A percentile compares a stretch with the other conserved stretches of the same genome.
These are phyloP conservation scores for Raphidocelis subcapitata DNA, from an alignment of 139 green algal genomes.

Conservation along the genomic window DNA sequence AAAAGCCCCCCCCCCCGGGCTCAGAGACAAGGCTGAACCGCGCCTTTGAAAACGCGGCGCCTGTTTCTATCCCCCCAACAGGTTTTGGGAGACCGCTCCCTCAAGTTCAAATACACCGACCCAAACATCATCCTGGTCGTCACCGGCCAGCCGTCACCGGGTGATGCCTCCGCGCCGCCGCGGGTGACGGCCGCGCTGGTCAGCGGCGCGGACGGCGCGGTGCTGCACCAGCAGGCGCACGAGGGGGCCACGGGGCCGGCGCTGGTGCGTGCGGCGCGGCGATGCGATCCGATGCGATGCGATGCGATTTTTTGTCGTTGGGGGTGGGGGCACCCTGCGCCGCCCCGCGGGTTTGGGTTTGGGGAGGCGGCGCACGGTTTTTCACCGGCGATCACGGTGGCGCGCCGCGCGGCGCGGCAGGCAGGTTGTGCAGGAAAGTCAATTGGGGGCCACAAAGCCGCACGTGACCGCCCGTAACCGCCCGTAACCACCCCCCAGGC, in stretches of 20 bases:
- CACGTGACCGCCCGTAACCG: too few relatives aligned
- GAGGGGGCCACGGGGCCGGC: constrained; percentile 67
- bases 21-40: too few relatives aligned
- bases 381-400: too few relatives aligned
- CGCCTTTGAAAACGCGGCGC: too few relatives aligned
- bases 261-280: neutral
- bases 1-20: neutral
- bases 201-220: constrained; percentile 81
- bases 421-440: too few relatives aligned
- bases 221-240: constrained; percentile 77
- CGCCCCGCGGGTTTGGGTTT: too few relatives aligned
- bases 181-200: constrained; percentile 60
- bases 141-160: constrained; percentile 26
- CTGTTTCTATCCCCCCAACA: constrained; percentile 26
- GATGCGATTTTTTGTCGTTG: too few relatives aligned
- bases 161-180: neutral
- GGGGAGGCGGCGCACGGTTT: too few relatives aligned
- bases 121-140: constrained; percentile 90
- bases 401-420: too few relatives aligned
- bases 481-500: constrained; percentile 37
- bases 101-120: constrained; percentile 93
- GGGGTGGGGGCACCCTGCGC: too few relatives aligned
- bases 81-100: constrained; percentile 77
- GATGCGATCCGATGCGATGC: too few relatives aligned
- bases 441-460: too few relatives aligned